Evolutionary conservation across 306 rosid genomes (phyloP), one percentile per base, ranked within the genome.

Genomic region (Quercus dentata): DNA sequence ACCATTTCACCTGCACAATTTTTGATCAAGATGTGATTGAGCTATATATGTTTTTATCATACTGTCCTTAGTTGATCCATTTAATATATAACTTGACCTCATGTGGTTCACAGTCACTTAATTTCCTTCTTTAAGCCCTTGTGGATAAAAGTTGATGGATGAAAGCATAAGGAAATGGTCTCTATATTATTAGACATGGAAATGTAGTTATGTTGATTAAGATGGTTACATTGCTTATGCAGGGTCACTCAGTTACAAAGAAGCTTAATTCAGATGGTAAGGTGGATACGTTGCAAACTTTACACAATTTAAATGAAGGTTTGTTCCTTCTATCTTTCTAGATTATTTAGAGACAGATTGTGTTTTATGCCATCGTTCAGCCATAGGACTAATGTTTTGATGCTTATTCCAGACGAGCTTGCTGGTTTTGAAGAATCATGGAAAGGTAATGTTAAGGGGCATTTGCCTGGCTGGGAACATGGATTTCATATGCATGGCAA

Each of bases 291-390:
- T 55, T 76, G 74, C 99, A 92, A 78, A 91, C 92, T 44, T 75
- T 91, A 76, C 97, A 95, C 85, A 95, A 95, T 89, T 81, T 92
- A 69, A 62, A 84, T 74, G 95, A 92, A 90, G 99, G 99, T 88
- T 21, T 49, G 87, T 82, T 27, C 63, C 12, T 72, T 58, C 35
- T 80, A 14, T 56, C 44, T 35, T 30, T 2, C 54, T 19, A 63
- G 21, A 76, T 55, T 64, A 4, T 56, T 20, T 27, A 28, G 11
- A 3, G 6, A 3, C 10, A n/a, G 15, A 12, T 56, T 18, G 19
- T 58, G 69, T 74, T 59, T 51, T 64, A 38, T 23, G 52, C 27
- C 35, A 18, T 46, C 12, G 23, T 19, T 17, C 35, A 52, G 41
- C 41, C 14, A 13, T 28, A 1, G 6, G 72, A 61, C 4, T 30